Base-by-base conservation (phyloP, 768 basidiomycete species). In the Rhizopogon vinicolor region DNA sequence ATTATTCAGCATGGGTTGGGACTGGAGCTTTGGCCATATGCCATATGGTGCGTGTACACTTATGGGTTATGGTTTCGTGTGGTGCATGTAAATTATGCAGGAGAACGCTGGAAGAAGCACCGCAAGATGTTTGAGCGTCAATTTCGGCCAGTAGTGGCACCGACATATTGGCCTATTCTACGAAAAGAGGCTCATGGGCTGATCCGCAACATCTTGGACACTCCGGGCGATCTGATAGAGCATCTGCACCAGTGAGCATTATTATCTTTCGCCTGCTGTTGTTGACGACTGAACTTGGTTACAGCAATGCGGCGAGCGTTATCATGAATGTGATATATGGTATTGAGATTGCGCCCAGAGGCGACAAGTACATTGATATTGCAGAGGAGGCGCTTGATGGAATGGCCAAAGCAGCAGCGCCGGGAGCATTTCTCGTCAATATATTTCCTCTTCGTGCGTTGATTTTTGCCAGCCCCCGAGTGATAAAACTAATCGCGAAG, bases 1-100 rank as follows among this genome's bases (percentile, higher is more conserved):
- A 28, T 70, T 56, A 64, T 71, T 14, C 70, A 77, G 79, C 65
- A 64, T 74, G 72, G 72, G 72, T 1, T 73, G 71, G 65, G 73
- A 79, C 25, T 83, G 81, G 73, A 78, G 76, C 44, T 80, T 83
- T 44, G 80, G 76, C 0, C 80, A 82, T 53, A 82, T 82, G 82
- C 75, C 70, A 9, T 82, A 78, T 41, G 77, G 75, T 72, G 49
- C 43, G 68, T 63, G 44, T 44, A 65, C 45, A 59, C 60, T 42
- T 37, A 56, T 13, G 14, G 22, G 19, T 49, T 28, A 4, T 28
- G 1, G 3, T 31, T 4, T 53, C 8, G 49, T 18, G 14, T 39
- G 19, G 8, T 40, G 51, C 16, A n/a, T 22, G 12, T 19, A 4
- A 25, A 4, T 25, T 25, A 28, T 59, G 41, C n/a, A 82, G 80